Evolutionary conservation across 768 basidiomycete genomes (phyloP).

Genomic region (Agaricus blazei): DNA sequence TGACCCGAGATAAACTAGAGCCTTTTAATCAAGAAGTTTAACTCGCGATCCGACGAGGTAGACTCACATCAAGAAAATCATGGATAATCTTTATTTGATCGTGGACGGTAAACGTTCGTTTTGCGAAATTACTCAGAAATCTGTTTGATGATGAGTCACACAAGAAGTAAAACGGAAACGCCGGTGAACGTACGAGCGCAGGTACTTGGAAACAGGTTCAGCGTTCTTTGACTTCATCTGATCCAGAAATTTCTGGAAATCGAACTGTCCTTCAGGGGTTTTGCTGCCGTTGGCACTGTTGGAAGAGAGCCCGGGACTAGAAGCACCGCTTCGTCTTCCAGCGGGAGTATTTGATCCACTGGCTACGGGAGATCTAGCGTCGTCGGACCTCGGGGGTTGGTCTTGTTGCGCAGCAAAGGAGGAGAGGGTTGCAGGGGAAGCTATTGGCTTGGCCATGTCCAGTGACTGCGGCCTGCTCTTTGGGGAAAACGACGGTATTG

Average conservation of each 20-base stretch:
- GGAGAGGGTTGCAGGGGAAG: conserved; percentile 51
- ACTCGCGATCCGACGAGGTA: neutral
- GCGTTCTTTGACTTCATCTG: conserved; percentile 88
- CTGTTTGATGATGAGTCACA: conserved; percentile 34
- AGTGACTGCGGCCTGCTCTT: conserved; percentile 55
- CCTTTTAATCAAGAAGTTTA: neutral
- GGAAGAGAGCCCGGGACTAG: conserved; percentile 11
- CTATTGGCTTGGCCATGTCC: conserved; percentile 53
- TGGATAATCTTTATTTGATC: conserved; percentile 96
- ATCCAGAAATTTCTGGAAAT: conserved; percentile 92
- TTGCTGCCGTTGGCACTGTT: conserved; percentile 21
- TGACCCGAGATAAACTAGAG: conserved; percentile 80
- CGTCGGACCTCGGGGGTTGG: conserved; percentile 11
- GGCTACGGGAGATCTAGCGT: conserved; percentile 14
- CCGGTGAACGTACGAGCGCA: conserved; percentile 78
- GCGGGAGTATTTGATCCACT: conserved; percentile 22
- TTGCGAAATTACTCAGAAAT: conserved; percentile 90
- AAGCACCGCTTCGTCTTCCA: neutral
- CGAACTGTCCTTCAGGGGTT: conserved; percentile 54
- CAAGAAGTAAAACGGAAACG: neutral
- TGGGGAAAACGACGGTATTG: conserved; percentile 42
- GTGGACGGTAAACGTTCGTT: conserved; percentile 83
- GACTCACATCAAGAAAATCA: conserved; percentile 80
- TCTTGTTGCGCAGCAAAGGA: conserved; percentile 50
- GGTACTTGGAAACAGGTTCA: conserved; percentile 91